Evolutionary conservation across 1,284 basidiomycete genomes (phyloP), one percentile per base, ranked within the genome.

Genomic region (Rhodotorula mucilaginosa): DNA sequence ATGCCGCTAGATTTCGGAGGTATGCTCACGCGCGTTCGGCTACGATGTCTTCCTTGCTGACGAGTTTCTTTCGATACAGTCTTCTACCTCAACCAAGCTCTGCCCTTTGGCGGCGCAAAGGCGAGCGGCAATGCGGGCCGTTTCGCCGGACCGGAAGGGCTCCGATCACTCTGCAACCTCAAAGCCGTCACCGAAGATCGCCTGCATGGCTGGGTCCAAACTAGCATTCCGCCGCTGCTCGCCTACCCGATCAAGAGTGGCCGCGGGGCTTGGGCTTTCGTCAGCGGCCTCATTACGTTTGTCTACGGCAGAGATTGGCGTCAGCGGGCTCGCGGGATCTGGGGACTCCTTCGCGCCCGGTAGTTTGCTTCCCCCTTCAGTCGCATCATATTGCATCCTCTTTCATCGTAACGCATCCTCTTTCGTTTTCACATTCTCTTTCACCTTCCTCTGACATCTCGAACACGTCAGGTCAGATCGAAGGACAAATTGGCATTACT

Each of bases 101-200:
- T 97, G 77, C 94, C 95, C 6, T 98, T 98, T 72, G 95, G 95
- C 23, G 75, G 72, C 48, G 86, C 87, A 63, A 98, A 97, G 81
- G 86, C 86, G 58, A 92, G 90, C 67, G 94, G 94, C 58, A 93
- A 94, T 79, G 93, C 64, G 13, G 54, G 92, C 18, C 87, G 94
- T 73, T 96, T 97, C 77, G 92, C 91, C 71, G 96, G 96, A 16
- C 89, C 91, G 0, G 96, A 99, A 83, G 96, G 96, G 34, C 84
- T 99, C 52, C 87, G 92, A 48, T 84, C 89, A 5, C 82, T 99
- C 60, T 95, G 92, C 58, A 90, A 90, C 78, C 85, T 90, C 61
- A 98, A 99, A 80, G 89, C 90, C 21, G 87, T 98, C 61, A 88
- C 93, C 56, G 84, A 87, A 52, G 96, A 99, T 81, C 85, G 90